phyloP scores from a whole-genome alignment of 768 basidiomycete genomes.

The Kwoniella europaea region DNA sequence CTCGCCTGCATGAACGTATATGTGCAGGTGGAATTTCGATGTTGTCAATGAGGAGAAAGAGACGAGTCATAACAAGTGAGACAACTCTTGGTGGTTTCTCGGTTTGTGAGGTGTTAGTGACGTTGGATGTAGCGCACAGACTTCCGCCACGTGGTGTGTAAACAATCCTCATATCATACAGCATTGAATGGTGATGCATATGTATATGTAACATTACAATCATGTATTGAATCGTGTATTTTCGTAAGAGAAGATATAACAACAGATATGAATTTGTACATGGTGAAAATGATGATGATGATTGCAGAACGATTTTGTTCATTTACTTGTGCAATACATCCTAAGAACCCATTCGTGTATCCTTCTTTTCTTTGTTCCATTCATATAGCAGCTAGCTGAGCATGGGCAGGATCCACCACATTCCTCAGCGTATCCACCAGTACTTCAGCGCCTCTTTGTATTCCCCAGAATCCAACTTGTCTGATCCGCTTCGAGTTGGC shows the following conservation, averaged over 20 bases:
- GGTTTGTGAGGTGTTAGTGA: neutral
- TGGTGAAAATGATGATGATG: too few relatives aligned
- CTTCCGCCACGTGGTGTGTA: constrained; percentile 4
- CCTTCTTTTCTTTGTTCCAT: neutral
- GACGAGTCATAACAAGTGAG: neutral
- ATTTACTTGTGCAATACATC: too few relatives aligned
- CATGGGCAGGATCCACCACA: constrained; percentile 68
- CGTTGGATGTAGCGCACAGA: neutral
- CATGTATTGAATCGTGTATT: neutral
- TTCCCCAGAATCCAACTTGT: constrained; percentile 89
- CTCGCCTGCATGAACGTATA: neutral
- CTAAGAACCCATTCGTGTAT: too few relatives aligned
- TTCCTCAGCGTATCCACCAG: constrained; percentile 77
- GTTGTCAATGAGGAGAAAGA: neutral
- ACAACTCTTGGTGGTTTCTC: neutral
- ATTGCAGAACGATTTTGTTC: too few relatives aligned
- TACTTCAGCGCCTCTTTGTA: constrained; percentile 90
- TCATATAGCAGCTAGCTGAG: constrained; percentile 32
- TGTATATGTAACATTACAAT: neutral
- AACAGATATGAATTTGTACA: too few relatives aligned
- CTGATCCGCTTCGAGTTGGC: constrained; percentile 85
- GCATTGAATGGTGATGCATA: neutral
- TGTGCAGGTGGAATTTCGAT: neutral
- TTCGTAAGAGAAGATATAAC: too few relatives aligned
- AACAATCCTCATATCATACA: neutral